These are phyloP conservation scores for Myriangium duriaei DNA, from an alignment of 2,329 filamentous ascomycete species.

Conservation along the genomic window DNA sequence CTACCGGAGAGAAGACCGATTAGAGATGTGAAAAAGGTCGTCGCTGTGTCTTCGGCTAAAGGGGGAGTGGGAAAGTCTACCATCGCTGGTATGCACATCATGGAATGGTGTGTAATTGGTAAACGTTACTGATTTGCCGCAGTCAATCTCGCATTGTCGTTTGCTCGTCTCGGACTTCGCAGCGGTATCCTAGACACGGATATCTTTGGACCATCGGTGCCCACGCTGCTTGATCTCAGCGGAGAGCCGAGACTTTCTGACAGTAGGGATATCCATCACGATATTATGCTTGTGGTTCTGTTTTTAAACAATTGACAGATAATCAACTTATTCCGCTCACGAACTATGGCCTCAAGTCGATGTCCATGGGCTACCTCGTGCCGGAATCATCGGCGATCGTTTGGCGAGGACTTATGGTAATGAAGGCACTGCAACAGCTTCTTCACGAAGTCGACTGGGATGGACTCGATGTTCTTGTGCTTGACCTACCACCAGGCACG, in stretches of 20 bases:
- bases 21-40: conserved; percentile 73
- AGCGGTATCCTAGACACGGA: conserved; percentile 88
- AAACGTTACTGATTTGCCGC: background rate
- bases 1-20: conserved; percentile 73
- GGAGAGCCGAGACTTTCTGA: conserved; percentile 59
- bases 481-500: conserved; percentile 88
- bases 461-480: conserved; percentile 70
- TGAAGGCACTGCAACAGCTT: conserved; percentile 91
- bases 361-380: conserved; percentile 96
- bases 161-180: conserved; percentile 68
- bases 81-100: conserved; percentile 50
- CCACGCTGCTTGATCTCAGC: conserved; percentile 59
- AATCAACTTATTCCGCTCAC: conserved; percentile 77
- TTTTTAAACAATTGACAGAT: conserved; percentile 33
- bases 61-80: conserved; percentile 98
- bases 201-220: conserved; percentile 92
- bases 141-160: conserved; percentile 73
- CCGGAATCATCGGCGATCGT: conserved; percentile 70
- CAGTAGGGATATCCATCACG: no score
- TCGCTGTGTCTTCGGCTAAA: conserved; percentile 94
- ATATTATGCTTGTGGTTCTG: background rate
- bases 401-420: conserved; percentile 94
- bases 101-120: background rate
- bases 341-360: conserved; percentile 92
- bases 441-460: conserved; percentile 94